phyloP scores from a whole-genome alignment of 352 stramenopile genomes.

The Phytophthora fragariaefolia region DNA sequence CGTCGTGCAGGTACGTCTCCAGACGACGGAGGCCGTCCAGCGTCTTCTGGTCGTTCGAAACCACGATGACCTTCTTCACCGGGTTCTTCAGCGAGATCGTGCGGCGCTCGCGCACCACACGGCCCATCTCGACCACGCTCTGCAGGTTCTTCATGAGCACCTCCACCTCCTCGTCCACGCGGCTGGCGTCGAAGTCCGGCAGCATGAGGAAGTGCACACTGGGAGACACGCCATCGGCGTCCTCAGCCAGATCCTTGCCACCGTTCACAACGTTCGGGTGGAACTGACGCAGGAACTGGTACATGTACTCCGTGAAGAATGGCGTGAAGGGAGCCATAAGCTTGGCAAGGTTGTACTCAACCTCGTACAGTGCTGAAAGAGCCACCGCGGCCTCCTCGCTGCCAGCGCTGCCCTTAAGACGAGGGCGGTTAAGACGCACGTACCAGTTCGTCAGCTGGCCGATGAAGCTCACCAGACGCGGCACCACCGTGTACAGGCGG shows the following conservation, averaged over 20 bases:
- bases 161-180: conserved; percentile 95
- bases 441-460: conserved; percentile 99
- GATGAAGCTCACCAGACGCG: conserved; percentile 97
- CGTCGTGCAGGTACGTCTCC: conserved; percentile 95
- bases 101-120: conserved; percentile 96
- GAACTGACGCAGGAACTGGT: conserved; percentile 98
- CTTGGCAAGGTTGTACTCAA: conserved; percentile 94
- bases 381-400: conserved; percentile 86
- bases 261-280: conserved; percentile 88
- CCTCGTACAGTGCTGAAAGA: conserved; percentile 98
- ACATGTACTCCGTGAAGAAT: conserved; percentile 99
- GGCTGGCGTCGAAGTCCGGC: conserved; percentile 92
- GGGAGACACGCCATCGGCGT: conserved; percentile 92
- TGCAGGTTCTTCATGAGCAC: conserved; percentile 96
- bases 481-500: conserved; percentile 99
- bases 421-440: conserved; percentile 98
- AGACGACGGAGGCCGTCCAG: conserved; percentile 83
- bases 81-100: conserved; percentile 98
- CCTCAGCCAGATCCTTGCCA: conserved; percentile 85
- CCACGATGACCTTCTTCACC: conserved; percentile 96
- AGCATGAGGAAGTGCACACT: conserved; percentile 97
- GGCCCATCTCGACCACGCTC: conserved; percentile 96
- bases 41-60: conserved; percentile 87
- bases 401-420: conserved; percentile 96
- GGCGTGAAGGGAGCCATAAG: conserved; percentile 99